These are phyloP conservation scores for Stygiomarasmius scandens DNA, from an alignment of 1,284 basidiomycete species.

Conservation along the genomic window DNA sequence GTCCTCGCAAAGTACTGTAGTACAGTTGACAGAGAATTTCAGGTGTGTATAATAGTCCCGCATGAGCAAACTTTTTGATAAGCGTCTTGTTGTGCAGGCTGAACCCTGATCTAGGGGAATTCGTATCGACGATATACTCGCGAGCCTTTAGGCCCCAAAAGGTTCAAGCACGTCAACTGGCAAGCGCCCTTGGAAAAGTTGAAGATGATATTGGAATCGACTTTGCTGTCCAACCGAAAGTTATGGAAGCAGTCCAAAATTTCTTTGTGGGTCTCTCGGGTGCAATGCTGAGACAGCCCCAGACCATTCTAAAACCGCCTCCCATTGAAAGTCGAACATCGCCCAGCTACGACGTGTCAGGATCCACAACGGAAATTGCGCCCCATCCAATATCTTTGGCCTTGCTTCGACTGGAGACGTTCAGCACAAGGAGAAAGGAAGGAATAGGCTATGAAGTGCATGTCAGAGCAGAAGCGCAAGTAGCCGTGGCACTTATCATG, in stretches of 20 bases:
- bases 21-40: conserved; percentile 53
- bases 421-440: conserved; percentile 26
- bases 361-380: conserved; percentile 3
- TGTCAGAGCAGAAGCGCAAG: conserved; percentile 47
- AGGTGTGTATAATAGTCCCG: conserved; percentile 28
- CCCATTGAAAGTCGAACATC: conserved; percentile 1
- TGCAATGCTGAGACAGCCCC: conserved; percentile 42
- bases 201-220: conserved; percentile 19
- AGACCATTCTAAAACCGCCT: conserved; percentile 36
- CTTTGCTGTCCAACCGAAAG: conserved; percentile 22
- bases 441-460: conserved; percentile 46
- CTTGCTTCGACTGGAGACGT: conserved; percentile 38
- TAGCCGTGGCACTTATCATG: conserved; percentile 44
- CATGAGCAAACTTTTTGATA: background rate
- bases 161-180: conserved; percentile 41
- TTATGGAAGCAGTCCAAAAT: conserved; percentile 29
- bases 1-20: conserved; percentile 37
- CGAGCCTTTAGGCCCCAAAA: conserved; percentile 50
- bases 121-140: conserved; percentile 51
- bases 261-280: conserved; percentile 41
- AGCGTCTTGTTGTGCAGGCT: conserved; percentile 30
- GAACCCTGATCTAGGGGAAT: conserved; percentile 52
- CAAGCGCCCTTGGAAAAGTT: conserved; percentile 33
- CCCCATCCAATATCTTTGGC: conserved; percentile 43
- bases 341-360: background rate